These are phyloP conservation scores for Lactarius sanguifluus DNA, from an alignment of 768 basidiomycete genomes.

Conservation along the genomic window DNA sequence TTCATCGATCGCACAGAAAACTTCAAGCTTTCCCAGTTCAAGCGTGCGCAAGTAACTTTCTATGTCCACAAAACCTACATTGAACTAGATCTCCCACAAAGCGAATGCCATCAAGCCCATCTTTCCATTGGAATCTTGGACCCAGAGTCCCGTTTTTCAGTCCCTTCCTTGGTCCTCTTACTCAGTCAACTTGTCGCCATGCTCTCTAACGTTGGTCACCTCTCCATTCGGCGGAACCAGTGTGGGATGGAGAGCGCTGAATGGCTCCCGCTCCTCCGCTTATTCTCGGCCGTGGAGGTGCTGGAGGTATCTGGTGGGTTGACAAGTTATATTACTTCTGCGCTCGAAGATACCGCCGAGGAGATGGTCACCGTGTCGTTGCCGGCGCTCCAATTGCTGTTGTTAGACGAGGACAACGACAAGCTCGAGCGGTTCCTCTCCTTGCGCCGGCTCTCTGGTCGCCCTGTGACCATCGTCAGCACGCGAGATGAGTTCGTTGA, in stretches of 20 bases:
- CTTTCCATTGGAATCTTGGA: neutral
- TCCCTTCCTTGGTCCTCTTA: neutral
- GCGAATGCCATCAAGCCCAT: neutral
- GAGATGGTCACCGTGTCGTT: neutral
- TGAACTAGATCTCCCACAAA: neutral
- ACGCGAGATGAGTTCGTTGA: neutral
- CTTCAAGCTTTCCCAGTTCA: neutral
- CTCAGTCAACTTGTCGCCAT: neutral
- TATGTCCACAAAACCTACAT: neutral
- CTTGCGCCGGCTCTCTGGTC: neutral
- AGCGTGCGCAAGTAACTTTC: neutral
- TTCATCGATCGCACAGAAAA: neutral
- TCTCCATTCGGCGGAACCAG: neutral
- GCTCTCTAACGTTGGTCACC: neutral
- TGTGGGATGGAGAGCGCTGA: neutral
- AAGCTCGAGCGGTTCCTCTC: neutral
- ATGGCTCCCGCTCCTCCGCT: neutral
- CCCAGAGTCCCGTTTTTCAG: no score
- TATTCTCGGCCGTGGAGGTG: neutral
- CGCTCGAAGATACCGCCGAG: neutral
- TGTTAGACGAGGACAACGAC: neutral
- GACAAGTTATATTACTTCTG: neutral
- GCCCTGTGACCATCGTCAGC: neutral
- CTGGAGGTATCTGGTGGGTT: neutral
- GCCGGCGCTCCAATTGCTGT: neutral